Evolutionary conservation across 1,284 basidiomycete species (phyloP).

Genomic region (Trichosporon asahii): DNA sequence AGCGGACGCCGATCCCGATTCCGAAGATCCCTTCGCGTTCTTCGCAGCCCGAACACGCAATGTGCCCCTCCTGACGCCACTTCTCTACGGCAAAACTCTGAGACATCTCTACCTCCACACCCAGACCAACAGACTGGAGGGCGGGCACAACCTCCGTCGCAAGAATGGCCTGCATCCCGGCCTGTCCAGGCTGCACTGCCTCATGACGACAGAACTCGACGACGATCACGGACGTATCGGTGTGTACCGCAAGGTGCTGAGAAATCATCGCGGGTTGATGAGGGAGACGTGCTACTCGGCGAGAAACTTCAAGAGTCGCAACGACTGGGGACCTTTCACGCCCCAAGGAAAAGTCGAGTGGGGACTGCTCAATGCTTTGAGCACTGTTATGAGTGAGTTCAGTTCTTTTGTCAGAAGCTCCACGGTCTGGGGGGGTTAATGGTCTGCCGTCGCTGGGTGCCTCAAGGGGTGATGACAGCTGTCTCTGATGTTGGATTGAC

Average conservation of each 20-base stretch:
- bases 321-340: neutral
- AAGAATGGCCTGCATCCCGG: neutral
- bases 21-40: neutral
- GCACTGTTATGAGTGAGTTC: neutral
- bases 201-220: neutral
- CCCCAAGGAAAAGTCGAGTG: neutral
- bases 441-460: too few species aligned
- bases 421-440: too few species aligned
- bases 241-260: neutral
- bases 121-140: neutral
- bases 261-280: neutral
- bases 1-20: neutral
- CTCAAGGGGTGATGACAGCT: too few species aligned
- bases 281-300: neutral
- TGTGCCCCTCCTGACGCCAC: neutral
- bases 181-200: neutral
- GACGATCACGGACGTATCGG: neutral
- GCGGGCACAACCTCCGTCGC: neutral
- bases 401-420: neutral
- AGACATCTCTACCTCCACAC: neutral
- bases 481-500: too few species aligned
- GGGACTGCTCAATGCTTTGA: neutral
- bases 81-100: neutral
- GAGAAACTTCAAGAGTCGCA: neutral
- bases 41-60: neutral